Percentiles rank a stretch among this genome's conserved stretches.
Evolutionary conservation across 2,329 filamentous ascomycete species (phyloP).

Genomic region (Colletotrichum cereale): DNA sequence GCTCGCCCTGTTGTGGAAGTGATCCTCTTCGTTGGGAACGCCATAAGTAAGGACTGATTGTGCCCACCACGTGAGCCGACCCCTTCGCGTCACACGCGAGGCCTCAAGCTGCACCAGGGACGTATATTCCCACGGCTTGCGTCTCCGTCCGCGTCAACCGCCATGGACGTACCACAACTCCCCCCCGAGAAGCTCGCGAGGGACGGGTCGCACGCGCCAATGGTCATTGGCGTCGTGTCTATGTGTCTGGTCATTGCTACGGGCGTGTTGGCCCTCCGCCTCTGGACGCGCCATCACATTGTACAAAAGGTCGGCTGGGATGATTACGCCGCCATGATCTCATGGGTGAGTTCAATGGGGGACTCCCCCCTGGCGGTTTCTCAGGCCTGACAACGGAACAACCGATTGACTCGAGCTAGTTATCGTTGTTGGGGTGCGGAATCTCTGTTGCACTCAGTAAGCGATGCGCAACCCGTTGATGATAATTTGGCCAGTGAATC

Average conservation of each 20-base stretch:
- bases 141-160: neutral
- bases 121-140: neutral
- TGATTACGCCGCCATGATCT: conserved; percentile 44
- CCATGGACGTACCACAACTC: conserved; percentile 30
- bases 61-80: neutral
- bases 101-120: neutral
- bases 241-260: conserved; percentile 42
- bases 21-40: neutral
- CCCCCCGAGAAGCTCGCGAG: conserved; percentile 26
- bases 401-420: conserved; percentile 2
- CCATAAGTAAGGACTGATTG: neutral
- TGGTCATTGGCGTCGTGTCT: conserved; percentile 38
- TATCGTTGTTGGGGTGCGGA: conserved; percentile 27
- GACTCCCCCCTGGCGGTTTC: neutral
- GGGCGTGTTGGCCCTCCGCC: conserved; percentile 41
- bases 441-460: conserved; percentile 18
- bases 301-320: conserved; percentile 46
- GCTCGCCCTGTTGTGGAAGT: neutral
- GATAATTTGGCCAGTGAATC: neutral
- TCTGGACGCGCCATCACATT: conserved; percentile 45
- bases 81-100: neutral
- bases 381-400: neutral
- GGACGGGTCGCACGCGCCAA: conserved; percentile 32
- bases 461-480: neutral
- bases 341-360: conserved; percentile 41